Conservation (phyloP, 192 early-diverging fungal species). For the Glomus cerebriforme region DNA sequence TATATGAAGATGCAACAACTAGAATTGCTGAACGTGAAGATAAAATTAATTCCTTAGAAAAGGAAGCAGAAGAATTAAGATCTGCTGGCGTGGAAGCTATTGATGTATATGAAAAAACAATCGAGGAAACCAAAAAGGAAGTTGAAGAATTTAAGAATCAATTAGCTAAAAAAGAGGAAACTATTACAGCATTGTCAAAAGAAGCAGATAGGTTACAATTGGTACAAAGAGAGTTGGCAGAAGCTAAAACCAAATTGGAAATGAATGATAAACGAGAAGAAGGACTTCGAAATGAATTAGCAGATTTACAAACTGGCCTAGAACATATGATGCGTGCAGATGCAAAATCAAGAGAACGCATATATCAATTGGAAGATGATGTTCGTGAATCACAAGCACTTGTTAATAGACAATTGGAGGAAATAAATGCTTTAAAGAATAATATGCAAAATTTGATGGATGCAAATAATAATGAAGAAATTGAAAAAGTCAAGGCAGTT, state of each 20-base stretch:
- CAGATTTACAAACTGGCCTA: conserved; percentile 17
- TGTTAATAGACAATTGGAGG: conserved; percentile 42
- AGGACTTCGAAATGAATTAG: conserved; percentile 29
- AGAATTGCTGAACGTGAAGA: conserved; percentile 40
- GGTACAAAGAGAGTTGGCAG: conserved; percentile 35
- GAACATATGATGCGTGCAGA: conserved; percentile 31
- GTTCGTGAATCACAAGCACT: conserved; percentile 35
- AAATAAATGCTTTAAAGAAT: conserved; percentile 47
- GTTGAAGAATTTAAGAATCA: conserved; percentile 25
- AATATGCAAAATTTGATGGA: conserved; percentile 52
- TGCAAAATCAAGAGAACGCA: conserved; percentile 29
- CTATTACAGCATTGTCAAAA: neutral
- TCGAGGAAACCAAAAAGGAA: conserved; percentile 46
- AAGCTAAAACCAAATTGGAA: conserved; percentile 32
- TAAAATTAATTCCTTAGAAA: conserved; percentile 38
- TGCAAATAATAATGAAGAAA: conserved; percentile 49
- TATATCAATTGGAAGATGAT: conserved; percentile 33
- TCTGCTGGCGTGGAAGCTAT: conserved; percentile 45
- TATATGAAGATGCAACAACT: conserved; percentile 32
- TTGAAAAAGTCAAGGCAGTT: conserved; percentile 52
- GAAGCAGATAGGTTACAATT: conserved; percentile 3
- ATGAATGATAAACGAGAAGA: conserved; percentile 23
- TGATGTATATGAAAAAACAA: conserved; percentile 47
- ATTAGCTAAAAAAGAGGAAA: conserved; percentile 32
- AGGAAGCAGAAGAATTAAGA: conserved; percentile 34